Evolutionary conservation across 2,329 filamentous ascomycete species (phyloP).

Genomic region (Neobulgaria alba): DNA sequence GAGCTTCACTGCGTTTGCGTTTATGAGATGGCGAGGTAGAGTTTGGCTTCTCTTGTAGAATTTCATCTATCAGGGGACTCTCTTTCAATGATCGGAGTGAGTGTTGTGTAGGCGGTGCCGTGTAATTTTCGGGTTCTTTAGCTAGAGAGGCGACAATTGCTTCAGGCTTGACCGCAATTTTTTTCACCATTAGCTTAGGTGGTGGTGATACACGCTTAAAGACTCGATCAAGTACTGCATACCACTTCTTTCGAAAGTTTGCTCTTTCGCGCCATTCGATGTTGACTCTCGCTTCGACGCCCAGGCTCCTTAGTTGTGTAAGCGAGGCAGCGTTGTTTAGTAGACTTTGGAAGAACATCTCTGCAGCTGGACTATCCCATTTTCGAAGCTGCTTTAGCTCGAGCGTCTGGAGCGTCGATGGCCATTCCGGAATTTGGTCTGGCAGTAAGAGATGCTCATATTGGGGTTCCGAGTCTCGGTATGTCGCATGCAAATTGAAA

Average conservation of each 20-base stretch:
- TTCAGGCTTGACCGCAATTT: background rate
- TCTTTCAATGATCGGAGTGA: too few relatives aligned
- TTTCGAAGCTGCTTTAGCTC: constrained; percentile 72
- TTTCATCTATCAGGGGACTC: too few relatives aligned
- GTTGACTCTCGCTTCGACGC: constrained; percentile 67
- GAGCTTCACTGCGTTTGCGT: too few relatives aligned
- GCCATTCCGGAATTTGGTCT: constrained; percentile 69
- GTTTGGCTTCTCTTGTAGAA: too few relatives aligned
- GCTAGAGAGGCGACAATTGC: too few relatives aligned
- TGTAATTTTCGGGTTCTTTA: too few relatives aligned
- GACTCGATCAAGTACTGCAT: constrained; percentile 56
- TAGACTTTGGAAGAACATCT: constrained; percentile 71
- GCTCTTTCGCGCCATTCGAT: constrained; percentile 76
- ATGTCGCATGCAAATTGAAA: constrained; percentile 58
- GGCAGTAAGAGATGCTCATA: constrained; percentile 61
- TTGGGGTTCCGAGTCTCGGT: constrained; percentile 64
- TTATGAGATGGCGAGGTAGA: too few relatives aligned
- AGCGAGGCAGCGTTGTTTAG: constrained; percentile 61
- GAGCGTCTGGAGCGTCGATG: constrained; percentile 57
- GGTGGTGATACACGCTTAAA: constrained; percentile 46
- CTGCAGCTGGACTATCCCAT: constrained; percentile 60
- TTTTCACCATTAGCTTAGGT: constrained; percentile 11
- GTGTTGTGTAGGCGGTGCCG: too few relatives aligned
- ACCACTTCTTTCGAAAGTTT: constrained; percentile 71
- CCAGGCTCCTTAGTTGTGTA: constrained; percentile 57